Evolutionary conservation across 1,139 yeast genomes (phyloP), one percentile per base, ranked within the genome.

Genomic region (Hansenula sp.): DNA sequence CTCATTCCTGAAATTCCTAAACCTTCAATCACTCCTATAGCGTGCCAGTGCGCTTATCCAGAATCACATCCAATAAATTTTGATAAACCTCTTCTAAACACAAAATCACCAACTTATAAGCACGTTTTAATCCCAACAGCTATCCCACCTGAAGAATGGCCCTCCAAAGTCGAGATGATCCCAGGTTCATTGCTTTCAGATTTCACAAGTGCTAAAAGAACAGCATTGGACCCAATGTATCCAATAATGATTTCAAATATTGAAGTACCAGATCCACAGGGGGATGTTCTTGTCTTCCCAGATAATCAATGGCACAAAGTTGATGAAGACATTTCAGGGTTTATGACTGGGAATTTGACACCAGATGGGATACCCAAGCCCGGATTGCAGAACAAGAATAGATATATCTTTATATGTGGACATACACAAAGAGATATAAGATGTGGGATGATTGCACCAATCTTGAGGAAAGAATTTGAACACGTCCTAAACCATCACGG

Each of bases 371-470:
- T 47, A 5, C 34, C 38, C 10, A 28, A 44, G 28, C 24, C 51
- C 5, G 38, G 38, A 41, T 31, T 47, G 5, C 27, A 47, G 10
- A 51, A 49, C 33, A 40, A 46, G 12, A 49, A 52, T 11, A 48
- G 52, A 6, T 41, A 61, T 37, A 67, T 81, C 0, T 61, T 84
- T 21, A 74, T 82, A 2, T 85, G 94, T 61, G 91, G 89, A 0
- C 94, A 85, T 55, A 58, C 70, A 0, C 62, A 71, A 38, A 61
- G 93, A 46, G 94, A 85, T 58, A 65, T 70, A 1, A 60, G 94
- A 37, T 85, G 94, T 63, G 93, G 91, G 0, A 55, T 62, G 17
- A 53, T 81, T 11, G 91, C 84, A 0, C 89, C 89, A 0, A 43
- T 78, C 17, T 57, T 85, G 0, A 57, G 62, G 35, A 54, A 66